Base-by-base conservation (phyloP, 257 asterid species). In the Przewalskia tangutica region DNA sequence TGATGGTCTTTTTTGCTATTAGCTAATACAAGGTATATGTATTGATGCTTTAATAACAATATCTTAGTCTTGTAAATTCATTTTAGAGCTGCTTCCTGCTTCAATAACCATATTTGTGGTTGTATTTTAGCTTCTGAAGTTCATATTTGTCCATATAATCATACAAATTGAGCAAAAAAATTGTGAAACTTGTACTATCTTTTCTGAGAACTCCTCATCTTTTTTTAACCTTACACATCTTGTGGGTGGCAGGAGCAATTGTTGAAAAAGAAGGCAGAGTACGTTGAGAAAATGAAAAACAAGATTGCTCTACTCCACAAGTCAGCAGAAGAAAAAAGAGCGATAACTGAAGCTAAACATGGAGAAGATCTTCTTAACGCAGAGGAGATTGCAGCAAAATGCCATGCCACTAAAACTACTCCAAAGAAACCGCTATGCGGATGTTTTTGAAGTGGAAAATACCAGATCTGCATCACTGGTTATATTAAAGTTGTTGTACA, bases 361-460 rank as follows among this genome's bases (percentile, higher is more conserved):
- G 98, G 98, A 7, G 98, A 93, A 89, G 98, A 92, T 70, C 85
- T 93, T 81, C 94, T 95, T 68, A 93, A 88, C 81, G 99, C 97
- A 42, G 99, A 93, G 91, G 99, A 95, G 87, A 66, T 12, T 11
- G 96, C 99, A 1, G 99, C 97, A 38, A 95, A 92, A 82, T 89
- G 86, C 27, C 90, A 93, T 0, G 98, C 98, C 83, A 95, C 98
- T 0, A 97, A 97, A 40, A 91, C 94, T 68, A 87, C 86, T 67
- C 98, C 99, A 5, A 93, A 91, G 92, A 95, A 92, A 68, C 81
- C 94, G 2, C 92, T 92, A 6, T 59, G 48, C 48, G 97, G 98
- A 65, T 84, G 90, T 54, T 95, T 95, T 71, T 91, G 90, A 94
- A 84, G 81, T 82, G 65, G 78, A 62, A 77, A 16, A 0, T 23